These are phyloP conservation scores for Suhomyces taliae DNA, from an alignment of 1,139 yeast genomes.

Conservation along the genomic window DNA sequence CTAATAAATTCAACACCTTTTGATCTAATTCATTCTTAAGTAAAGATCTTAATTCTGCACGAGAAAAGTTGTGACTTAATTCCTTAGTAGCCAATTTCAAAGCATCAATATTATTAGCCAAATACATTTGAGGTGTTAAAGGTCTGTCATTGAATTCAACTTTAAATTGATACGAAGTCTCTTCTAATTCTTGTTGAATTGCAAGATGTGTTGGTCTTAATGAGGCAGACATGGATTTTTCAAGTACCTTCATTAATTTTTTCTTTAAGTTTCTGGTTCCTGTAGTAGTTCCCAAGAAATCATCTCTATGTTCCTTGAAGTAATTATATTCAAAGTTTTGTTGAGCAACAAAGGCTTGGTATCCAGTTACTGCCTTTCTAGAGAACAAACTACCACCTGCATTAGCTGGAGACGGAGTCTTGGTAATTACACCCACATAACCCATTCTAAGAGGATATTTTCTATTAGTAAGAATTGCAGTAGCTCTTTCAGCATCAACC, in stretches of 20 bases:
- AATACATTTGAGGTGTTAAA: slow-evolving; percentile 87
- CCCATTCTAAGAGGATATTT: slow-evolving; percentile 94
- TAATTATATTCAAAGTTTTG: slow-evolving; percentile 63
- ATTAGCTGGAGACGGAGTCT: slow-evolving; percentile 52
- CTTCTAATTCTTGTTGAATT: slow-evolving; percentile 90
- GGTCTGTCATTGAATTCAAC: slow-evolving; percentile 96
- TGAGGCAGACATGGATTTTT: slow-evolving; percentile 86
- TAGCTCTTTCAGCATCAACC: slow-evolving; percentile 75
- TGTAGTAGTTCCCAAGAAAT: slow-evolving; percentile 64
- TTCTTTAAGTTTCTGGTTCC: slow-evolving; percentile 77
- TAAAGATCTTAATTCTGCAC: slow-evolving; percentile 77
- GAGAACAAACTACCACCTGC: slow-evolving; percentile 30
- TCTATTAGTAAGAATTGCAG: slow-evolving; percentile 65
- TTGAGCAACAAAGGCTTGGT: slow-evolving; percentile 58
- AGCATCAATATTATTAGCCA: slow-evolving; percentile 88
- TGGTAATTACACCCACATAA: slow-evolving; percentile 94
- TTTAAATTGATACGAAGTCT: slow-evolving; percentile 87
- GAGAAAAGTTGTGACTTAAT: slow-evolving; percentile 76
- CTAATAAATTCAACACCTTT: slow-evolving; percentile 78
- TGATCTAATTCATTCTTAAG: slow-evolving; percentile 87
- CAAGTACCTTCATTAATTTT: slow-evolving; percentile 83
- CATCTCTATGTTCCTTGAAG: slow-evolving; percentile 60
- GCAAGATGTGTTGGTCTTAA: slow-evolving; percentile 84
- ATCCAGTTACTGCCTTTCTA: slow-evolving; percentile 37
- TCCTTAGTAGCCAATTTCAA: slow-evolving; percentile 87